Evolutionary conservation across 2,329 filamentous ascomycete species (phyloP), one percentile per base, ranked within the genome.

Genomic region (Phialophora tarda): DNA sequence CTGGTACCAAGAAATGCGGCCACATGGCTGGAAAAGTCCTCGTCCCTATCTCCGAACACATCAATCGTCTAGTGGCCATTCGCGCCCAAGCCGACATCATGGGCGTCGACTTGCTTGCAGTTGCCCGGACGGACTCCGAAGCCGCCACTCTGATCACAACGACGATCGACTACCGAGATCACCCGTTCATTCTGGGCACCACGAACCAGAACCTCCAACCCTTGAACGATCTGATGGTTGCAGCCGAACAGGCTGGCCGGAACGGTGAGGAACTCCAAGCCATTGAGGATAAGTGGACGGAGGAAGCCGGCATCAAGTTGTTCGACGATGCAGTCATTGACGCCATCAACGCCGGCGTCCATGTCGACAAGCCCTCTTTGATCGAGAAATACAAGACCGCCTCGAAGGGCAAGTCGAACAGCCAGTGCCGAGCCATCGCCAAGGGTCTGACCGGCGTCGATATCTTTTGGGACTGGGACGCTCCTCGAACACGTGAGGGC

Each of bases 21-120:
- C 95, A 98, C 82, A 98, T 98, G 95, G 95, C 95, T 72, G 95
- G 95, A 76, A 98, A 98, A 83, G 95, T 98, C 51, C 85, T 99
- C 67, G 95, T 99, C 60, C 95, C 95, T 59, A 96, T 97, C 77
- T 91, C 88, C 80, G 95, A 99, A 83, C 95, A 99, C 83, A 97
- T 98, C 82, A 98, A 97, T 84, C 90, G 95, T 63, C 85, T 99
- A 62, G 93, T 99, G 59, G 93, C 95, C 73, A 98, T 99, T 78
- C 90, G 95, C 67, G 94, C 95, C 4, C 95, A 99, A 82, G 94
- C 95, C 73, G 95, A 99, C 77, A 98, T 99, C 76, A 98, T 99
- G 95, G 95, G 91, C 88, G 86, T 88, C 69, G 92, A 99, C 76
- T 89, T 99, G 69, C 82, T 99, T 47, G 92, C 92, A 72, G 88